A percentile compares a stretch with the other conserved stretches of the same genome.
phyloP scores from a whole-genome alignment of 2,329 filamentous ascomycete genomes.

The Stemphylium beticola region DNA sequence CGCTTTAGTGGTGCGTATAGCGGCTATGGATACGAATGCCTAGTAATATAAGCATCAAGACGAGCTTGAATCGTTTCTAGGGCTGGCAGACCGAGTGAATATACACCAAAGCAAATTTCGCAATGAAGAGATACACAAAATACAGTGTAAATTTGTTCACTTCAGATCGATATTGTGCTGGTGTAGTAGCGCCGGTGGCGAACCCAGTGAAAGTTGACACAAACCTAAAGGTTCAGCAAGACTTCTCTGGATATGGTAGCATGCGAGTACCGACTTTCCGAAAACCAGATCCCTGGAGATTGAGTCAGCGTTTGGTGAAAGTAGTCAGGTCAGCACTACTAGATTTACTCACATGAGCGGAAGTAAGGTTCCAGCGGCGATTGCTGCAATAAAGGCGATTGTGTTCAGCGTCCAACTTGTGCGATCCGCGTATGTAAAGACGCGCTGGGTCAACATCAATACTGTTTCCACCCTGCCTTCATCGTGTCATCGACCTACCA shows the following conservation, averaged over 20 bases:
- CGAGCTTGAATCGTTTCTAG: not conserved
- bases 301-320: not conserved
- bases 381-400: conserved; percentile 45
- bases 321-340: not conserved
- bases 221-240: conserved; percentile 33
- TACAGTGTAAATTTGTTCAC: conserved; percentile 59
- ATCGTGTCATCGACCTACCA: conserved; percentile 22
- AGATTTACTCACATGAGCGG: conserved; percentile 51
- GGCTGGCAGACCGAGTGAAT: conserved; percentile 31
- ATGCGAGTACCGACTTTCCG: conserved; percentile 42
- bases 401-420: conserved; percentile 41
- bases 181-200: conserved; percentile 38
- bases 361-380: conserved; percentile 54
- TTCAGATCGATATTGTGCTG: conserved; percentile 48
- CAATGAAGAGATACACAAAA: conserved; percentile 74
- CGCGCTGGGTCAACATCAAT: conserved; percentile 27
- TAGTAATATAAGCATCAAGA: conserved; percentile 17
- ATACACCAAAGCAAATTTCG: conserved; percentile 68
- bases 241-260: too few relatives aligned
- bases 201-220: conserved; percentile 56
- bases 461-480: not conserved
- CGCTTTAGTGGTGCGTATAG: conserved; percentile 58
- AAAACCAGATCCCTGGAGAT: conserved; percentile 53
- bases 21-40: conserved; percentile 56
- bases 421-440: conserved; percentile 45